phyloP scores from a whole-genome alignment of 1,284 basidiomycete species.

The Sporisorium scitamineum region DNA sequence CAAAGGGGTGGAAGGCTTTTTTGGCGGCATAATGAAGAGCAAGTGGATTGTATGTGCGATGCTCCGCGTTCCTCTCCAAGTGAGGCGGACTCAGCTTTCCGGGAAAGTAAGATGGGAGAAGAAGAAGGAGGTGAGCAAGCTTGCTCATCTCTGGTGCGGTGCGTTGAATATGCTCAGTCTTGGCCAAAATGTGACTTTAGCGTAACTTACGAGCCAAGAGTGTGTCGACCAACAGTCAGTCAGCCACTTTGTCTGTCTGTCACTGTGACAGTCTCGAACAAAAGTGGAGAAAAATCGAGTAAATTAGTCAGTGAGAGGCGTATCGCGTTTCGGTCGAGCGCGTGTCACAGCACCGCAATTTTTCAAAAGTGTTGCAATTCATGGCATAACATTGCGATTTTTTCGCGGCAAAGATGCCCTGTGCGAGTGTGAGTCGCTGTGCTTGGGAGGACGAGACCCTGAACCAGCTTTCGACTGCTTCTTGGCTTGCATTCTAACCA shows the following conservation, averaged over 20 bases:
- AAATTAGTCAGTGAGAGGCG: slow-evolving; percentile 7
- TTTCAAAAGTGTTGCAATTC: neutral
- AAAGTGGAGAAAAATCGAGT: slow-evolving; percentile 7
- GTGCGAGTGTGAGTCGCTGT: too few species aligned
- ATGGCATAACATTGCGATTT: neutral
- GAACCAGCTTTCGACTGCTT: neutral
- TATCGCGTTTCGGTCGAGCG: neutral
- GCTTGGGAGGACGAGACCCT: too few species aligned
- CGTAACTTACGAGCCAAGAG: too few species aligned
- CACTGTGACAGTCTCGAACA: neutral
- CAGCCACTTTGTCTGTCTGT: neutral
- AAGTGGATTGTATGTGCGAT: neutral
- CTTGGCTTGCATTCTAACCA: neutral
- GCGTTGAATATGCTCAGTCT: neutral
- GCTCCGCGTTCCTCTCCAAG: neutral
- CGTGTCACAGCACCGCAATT: neutral
- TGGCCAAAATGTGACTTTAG: neutral
- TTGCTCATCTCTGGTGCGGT: neutral
- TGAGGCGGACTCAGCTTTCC: neutral
- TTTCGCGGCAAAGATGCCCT: neutral
- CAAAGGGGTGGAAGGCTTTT: slow-evolving; percentile 32
- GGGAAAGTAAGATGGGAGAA: too few species aligned
- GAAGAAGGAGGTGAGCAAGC: neutral
- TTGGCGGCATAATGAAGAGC: slow-evolving; percentile 28
- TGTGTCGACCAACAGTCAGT: too few species aligned